Evolutionary conservation across 192 early-diverging fungal species (phyloP).

Genomic region (Entrophospora sp.): DNA sequence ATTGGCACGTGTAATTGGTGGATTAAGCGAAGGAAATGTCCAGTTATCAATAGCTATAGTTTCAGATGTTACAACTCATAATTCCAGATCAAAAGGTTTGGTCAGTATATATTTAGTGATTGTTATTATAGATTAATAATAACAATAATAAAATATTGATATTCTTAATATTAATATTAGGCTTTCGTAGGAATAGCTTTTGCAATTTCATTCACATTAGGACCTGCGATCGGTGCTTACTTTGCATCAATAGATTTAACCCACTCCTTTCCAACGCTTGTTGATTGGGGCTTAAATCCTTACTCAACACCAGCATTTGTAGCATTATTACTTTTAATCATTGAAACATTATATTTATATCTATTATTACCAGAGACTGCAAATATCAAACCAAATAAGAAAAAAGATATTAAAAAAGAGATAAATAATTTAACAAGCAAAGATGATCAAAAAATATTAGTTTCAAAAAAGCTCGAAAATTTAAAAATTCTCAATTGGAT

Average conservation of each 20-base stretch:
- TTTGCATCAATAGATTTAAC: slow-evolving; percentile 54
- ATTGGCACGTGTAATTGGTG: slow-evolving; percentile 76
- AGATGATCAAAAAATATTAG: no score
- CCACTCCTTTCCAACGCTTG: slow-evolving; percentile 28
- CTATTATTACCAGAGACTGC: slow-evolving; percentile 69
- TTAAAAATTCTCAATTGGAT: slow-evolving; percentile 52
- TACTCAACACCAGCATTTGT: slow-evolving; percentile 86
- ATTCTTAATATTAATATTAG: slow-evolving; percentile 34
- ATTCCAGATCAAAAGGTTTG: slow-evolving; percentile 70
- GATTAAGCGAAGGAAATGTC: slow-evolving; percentile 95
- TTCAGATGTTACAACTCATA: slow-evolving; percentile 78
- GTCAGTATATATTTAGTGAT: slow-evolving; percentile 31
- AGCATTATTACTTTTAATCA: slow-evolving; percentile 68
- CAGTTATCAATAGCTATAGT: slow-evolving; percentile 95
- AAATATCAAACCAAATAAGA: slow-evolving; percentile 19
- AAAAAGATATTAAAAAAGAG: no score
- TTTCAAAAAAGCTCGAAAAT: slow-evolving; percentile 22
- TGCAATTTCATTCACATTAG: slow-evolving; percentile 90
- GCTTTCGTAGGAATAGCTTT: slow-evolving; percentile 96
- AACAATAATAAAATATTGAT: not conserved
- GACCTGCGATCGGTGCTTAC: slow-evolving; percentile 82
- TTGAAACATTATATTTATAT: slow-evolving; percentile 77
- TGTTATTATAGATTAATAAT: not conserved
- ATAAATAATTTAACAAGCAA: no score
- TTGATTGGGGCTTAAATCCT: slow-evolving; percentile 47